Evolutionary conservation across 805 yeast genomes (phyloP), one percentile per base, ranked within the genome.

Genomic region (Dipodascus albidus): DNA sequence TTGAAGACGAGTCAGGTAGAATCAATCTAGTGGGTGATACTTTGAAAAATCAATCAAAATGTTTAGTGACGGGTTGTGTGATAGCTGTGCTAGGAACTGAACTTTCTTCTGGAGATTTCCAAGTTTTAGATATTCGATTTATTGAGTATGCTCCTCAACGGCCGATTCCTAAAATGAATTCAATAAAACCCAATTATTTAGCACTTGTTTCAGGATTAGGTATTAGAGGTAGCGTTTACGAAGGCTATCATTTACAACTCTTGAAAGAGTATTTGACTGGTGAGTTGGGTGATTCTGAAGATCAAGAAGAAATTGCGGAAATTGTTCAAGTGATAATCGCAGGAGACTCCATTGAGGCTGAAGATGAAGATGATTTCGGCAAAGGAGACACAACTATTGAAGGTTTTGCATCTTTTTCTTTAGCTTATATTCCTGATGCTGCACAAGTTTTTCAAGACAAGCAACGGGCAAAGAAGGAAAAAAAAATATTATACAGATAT

Each of bases 1-100:
- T 93, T 35, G 98, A 93, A 66, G 99, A 93, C 68, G 96, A 89
- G 62, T 81, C 89, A 53, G 99, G 99, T 2, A 74, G 99, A 51
- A 83, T 95, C 3, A 66, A 80, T 31, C 69, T 93, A 21, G 81
- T 79, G 50, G 90, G 88, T 23, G 75, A 77, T 17, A 67, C 82
- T 31, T 74, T 85, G 47, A 71, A 72, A 51, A 14, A 38, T 19
- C 15, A 4, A 4, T 17, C 52, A 4, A 52, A 54, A 20, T 76
- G 83, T 1, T 71, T 91, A 23, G 95, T 90, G 0, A 93, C 97
- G 0, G 99, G 99, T 2, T 77, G 82, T n/a, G 83, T 90, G 0
- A 80, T 89, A 4, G 98, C 91, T 0, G 77, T 89, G 0, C 66
- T 89, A 9, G 99, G 99, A 0, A 81, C 87, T 70, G 96, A 90